phyloP scores from a whole-genome alignment of 1,284 basidiomycete species.

The Vanrija sp. region DNA sequence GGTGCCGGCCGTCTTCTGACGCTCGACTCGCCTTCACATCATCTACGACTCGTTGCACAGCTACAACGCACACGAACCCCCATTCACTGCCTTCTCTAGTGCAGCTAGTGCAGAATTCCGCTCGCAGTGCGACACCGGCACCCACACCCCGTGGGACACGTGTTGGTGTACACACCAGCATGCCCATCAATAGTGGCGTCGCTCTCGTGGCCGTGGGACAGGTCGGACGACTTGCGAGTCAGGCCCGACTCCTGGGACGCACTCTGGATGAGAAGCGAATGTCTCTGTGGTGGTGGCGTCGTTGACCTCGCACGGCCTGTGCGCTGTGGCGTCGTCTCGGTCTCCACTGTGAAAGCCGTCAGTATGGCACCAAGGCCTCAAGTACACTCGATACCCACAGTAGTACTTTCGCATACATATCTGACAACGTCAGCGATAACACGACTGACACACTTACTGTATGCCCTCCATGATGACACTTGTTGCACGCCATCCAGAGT shows the following conservation, averaged over 20 bases:
- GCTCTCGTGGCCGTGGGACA: not conserved
- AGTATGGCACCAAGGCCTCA: not conserved
- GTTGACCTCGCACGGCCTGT: not conserved
- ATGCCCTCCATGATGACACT: constrained; percentile 44
- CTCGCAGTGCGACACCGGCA: constrained; percentile 29
- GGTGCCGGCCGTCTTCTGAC: no score
- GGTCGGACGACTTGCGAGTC: not conserved
- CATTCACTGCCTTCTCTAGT: not conserved
- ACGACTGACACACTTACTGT: constrained; percentile 12
- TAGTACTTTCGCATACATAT: constrained; percentile 38
- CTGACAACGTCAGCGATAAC: constrained; percentile 3
- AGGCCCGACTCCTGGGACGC: not conserved
- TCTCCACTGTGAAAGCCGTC: constrained; percentile 2
- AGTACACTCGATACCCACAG: constrained; percentile 16
- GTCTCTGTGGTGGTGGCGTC: no score
- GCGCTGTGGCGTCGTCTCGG: not conserved
- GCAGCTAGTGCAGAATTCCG: not conserved
- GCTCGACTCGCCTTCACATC: no score
- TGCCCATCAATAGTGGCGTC: no score
- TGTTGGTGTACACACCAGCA: constrained; percentile 5
- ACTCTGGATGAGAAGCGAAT: no score
- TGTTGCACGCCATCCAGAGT: constrained; percentile 37
- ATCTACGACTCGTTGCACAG: no score
- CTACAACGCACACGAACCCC: not conserved
- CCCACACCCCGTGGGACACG: constrained; percentile 42